phyloP scores from a whole-genome alignment of 1,284 basidiomycete species.

The Sporisorium reilianum region DNA sequence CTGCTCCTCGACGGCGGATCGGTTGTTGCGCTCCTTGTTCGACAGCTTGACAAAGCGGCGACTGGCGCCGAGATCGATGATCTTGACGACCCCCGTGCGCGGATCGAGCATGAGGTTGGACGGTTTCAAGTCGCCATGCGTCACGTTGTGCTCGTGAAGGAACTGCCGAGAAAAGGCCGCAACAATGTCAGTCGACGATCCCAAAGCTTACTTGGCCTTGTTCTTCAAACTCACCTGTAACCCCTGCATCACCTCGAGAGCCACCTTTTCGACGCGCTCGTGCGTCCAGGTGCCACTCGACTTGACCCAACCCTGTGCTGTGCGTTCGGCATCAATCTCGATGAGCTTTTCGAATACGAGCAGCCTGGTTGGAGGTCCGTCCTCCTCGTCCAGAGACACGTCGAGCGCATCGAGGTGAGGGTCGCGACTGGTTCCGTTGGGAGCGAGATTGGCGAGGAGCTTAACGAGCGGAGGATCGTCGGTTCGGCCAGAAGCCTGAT shows the following conservation, averaged over 20 bases:
- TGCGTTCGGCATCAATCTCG: slow-evolving; percentile 54
- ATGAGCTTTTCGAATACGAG: slow-evolving; percentile 59
- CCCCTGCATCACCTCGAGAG: slow-evolving; percentile 49
- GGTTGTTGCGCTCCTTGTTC: slow-evolving; percentile 51
- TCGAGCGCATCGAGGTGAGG: slow-evolving; percentile 4
- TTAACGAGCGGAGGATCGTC: slow-evolving; percentile 42
- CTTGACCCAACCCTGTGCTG: slow-evolving; percentile 46
- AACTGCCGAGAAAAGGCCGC: no score
- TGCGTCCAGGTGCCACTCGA: slow-evolving; percentile 42
- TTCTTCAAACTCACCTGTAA: slow-evolving; percentile 33
- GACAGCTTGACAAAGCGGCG: slow-evolving; percentile 56
- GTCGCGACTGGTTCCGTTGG: slow-evolving; percentile 8
- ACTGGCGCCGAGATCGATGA: slow-evolving; percentile 59
- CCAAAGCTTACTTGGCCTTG: not conserved
- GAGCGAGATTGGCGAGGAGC: slow-evolving; percentile 48
- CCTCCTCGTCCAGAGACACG: slow-evolving; percentile 28
- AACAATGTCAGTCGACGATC: not conserved
- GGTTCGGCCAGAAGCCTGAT: slow-evolving; percentile 16
- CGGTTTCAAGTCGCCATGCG: slow-evolving; percentile 62
- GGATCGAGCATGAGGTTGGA: slow-evolving; percentile 62
- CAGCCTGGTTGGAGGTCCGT: slow-evolving; percentile 50
- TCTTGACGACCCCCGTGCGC: slow-evolving; percentile 53
- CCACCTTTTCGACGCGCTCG: slow-evolving; percentile 52
- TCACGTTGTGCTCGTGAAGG: slow-evolving; percentile 55
- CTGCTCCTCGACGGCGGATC: slow-evolving; percentile 53